These are phyloP conservation scores for Tolypocladium endophyticum DNA, from an alignment of 2,329 filamentous ascomycete genomes.

Conservation along the genomic window DNA sequence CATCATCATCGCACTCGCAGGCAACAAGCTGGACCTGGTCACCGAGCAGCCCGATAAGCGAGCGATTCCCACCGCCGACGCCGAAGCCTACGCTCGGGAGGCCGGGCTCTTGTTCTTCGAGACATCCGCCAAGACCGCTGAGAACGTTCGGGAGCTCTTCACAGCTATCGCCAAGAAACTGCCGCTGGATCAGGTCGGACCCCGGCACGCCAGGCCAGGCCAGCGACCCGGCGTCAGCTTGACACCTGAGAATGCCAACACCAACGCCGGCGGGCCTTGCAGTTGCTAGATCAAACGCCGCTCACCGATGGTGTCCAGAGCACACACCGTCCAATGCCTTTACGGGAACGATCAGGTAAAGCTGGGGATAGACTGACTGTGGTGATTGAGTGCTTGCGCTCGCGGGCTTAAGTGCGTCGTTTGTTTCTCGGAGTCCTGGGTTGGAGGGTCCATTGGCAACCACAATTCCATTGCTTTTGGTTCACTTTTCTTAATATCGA, in stretches of 20 bases:
- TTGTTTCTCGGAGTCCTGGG: constrained; percentile 30
- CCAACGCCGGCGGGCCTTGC: constrained; percentile 44
- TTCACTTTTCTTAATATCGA: constrained; percentile 11
- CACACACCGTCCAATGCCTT: constrained; percentile 12
- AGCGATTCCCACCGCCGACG: constrained; percentile 78
- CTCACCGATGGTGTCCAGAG: constrained; percentile 3
- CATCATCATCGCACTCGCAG: constrained; percentile 95
- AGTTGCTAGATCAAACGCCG: constrained; percentile 34
- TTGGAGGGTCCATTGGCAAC: constrained; percentile 25
- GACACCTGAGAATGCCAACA: constrained; percentile 45
- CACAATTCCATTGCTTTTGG: constrained; percentile 23
- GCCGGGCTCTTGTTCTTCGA: constrained; percentile 95
- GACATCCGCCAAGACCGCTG: constrained; percentile 93
- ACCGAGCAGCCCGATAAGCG: constrained; percentile 93
- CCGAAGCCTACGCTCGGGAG: constrained; percentile 89
- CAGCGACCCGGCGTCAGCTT: constrained; percentile 50
- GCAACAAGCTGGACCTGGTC: constrained; percentile 95
- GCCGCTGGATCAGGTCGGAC: constrained; percentile 90
- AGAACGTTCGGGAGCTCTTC: constrained; percentile 93
- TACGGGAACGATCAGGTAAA: constrained; percentile 11
- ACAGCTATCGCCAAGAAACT: constrained; percentile 97
- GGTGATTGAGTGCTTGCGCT: constrained; percentile 14
- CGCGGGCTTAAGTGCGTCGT: constrained; percentile 18
- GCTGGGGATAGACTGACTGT: constrained; percentile 16
- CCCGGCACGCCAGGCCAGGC: constrained; percentile 65